phyloP scores from a whole-genome alignment of 2,329 filamentous ascomycete genomes.

The Cladophialophora yegresii region DNA sequence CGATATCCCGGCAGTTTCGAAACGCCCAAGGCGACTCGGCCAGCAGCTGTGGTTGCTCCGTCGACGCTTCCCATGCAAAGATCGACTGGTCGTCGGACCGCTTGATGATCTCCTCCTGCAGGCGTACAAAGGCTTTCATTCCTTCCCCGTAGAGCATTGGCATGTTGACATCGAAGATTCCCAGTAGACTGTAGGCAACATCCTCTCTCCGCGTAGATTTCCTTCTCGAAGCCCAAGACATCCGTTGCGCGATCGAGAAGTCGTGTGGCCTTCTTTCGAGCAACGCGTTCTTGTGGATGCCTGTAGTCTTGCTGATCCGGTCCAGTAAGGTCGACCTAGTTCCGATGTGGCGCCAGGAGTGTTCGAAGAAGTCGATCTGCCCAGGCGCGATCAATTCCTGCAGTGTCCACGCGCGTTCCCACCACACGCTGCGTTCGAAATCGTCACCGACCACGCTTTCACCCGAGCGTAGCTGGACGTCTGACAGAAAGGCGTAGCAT shows the following conservation, averaged over 20 bases:
- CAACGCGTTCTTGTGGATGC: constrained; percentile 37
- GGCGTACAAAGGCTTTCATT: constrained; percentile 32
- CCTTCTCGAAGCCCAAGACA: constrained; percentile 35
- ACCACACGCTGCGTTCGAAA: constrained; percentile 2
- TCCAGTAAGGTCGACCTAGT: constrained; percentile 25
- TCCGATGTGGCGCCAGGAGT: constrained; percentile 21
- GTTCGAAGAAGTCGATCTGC: constrained; percentile 32
- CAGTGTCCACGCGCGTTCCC: constrained; percentile 36
- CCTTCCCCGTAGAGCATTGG: constrained; percentile 37
- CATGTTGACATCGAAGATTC: constrained; percentile 36
- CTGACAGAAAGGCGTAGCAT: constrained; percentile 41
- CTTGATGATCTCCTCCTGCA: constrained; percentile 36
- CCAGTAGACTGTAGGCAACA: constrained; percentile 35
- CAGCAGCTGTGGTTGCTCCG: neutral
- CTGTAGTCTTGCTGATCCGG: constrained; percentile 37
- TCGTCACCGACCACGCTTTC: neutral
- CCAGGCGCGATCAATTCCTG: constrained; percentile 38
- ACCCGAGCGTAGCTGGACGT: constrained; percentile 26
- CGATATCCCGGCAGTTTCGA: constrained; percentile 3
- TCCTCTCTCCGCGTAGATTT: constrained; percentile 33
- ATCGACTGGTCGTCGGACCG: constrained; percentile 29
- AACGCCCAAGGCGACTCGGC: neutral
- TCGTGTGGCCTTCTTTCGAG: constrained; percentile 1
- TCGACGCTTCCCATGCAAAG: constrained; percentile 30
- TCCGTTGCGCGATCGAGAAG: constrained; percentile 30